Base-by-base conservation (phyloP, 1,284 basidiomycete species). In the Cerioporus squamosus region DNA sequence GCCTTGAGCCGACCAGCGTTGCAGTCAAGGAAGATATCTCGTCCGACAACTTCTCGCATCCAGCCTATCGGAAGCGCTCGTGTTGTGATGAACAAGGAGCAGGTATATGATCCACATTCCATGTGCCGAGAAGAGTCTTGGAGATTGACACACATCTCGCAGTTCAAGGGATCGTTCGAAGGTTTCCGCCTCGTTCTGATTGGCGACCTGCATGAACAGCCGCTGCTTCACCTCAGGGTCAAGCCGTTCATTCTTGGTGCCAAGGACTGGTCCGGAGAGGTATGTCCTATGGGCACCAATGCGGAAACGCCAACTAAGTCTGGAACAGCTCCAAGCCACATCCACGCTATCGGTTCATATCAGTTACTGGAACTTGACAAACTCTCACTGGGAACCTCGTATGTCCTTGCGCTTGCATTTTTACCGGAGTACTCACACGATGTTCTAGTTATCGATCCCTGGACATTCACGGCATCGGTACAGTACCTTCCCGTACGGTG, bases 351-450 rank as follows among this genome's bases (percentile, higher is more conserved):
- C 88, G 18, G 88, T 87, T 2, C 87, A 90, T 54, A 91, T 98
- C 71, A 95, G 91, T 65, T 99, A 97, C 72, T 99, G 95, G 93
- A 99, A 99, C 75, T 77, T 99, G 54, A 90, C 92, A 26, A 97
- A 98, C 71, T 99, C 97, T 47, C 95, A 99, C 71, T 99, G 97
- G 94, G 97, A 99, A 75, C 97, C 98, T n/a, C 77, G 88, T 90
- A 69, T 62, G 86, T 75, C 10, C 18, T 43, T 39, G 53, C 10
- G 3, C 26, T 40, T 3, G 29, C 7, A 23, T 26, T 18, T 3
- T 31, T 17, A 15, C 10, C 22, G 36, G 1, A 44, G 7, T 17
- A 44, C 55, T 45, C 9, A 59, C 3, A 49, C 20, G 1, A 53
- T 23, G 49, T 4, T 31, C 15, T 57, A 91, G 89, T 99, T 51